phyloP scores from a whole-genome alignment of 176 grass and related monocot species.

The Urochloa ruziziensis region DNA sequence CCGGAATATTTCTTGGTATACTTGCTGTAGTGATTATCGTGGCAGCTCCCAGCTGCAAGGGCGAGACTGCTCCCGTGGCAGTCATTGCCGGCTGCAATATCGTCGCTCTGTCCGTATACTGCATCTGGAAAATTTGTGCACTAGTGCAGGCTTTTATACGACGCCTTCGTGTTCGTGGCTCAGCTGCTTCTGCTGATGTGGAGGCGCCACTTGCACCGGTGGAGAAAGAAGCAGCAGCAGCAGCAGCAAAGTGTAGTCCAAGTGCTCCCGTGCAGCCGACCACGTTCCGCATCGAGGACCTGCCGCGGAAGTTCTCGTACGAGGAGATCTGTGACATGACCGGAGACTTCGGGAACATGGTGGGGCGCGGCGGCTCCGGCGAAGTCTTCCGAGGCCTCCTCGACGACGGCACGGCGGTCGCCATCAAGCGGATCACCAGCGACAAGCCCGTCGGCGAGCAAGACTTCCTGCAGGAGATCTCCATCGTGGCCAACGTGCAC shows the following conservation, averaged over 20 bases:
- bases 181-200: not conserved
- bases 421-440: slow-evolving; percentile 48
- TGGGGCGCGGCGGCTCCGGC: slow-evolving; percentile 54
- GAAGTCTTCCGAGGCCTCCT: slow-evolving; percentile 48
- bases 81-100: not conserved
- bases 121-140: not conserved
- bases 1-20: not conserved
- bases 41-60: not conserved
- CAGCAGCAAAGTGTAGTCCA: not conserved
- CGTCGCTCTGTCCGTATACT: not conserved
- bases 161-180: not conserved
- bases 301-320: slow-evolving; percentile 11
- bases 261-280: not conserved
- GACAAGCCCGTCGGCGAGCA: not conserved
- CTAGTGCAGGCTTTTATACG: not conserved
- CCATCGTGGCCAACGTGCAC: slow-evolving; percentile 47
- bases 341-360: slow-evolving; percentile 21
- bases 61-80: not conserved
- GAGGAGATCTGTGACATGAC: slow-evolving; percentile 15
- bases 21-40: not conserved
- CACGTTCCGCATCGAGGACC: slow-evolving; percentile 9
- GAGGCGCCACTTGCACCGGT: not conserved
- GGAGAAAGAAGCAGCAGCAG: not conserved
- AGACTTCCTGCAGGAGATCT: slow-evolving; percentile 48
- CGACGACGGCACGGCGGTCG: slow-evolving; percentile 43